phyloP scores from a whole-genome alignment of 179 eudicot species.

The Patellifolia procumbens region DNA sequence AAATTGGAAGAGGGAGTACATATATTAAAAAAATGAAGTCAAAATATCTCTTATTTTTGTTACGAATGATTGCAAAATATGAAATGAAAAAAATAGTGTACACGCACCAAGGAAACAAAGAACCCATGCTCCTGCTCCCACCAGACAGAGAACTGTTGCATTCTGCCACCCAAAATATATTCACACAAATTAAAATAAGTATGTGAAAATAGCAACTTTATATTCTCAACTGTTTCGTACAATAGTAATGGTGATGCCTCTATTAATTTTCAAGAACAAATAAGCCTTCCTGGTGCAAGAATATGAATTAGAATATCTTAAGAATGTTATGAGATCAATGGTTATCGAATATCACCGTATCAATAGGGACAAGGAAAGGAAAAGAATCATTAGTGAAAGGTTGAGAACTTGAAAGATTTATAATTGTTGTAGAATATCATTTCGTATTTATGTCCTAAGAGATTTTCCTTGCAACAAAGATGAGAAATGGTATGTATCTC shows the following conservation, averaged over 20 bases:
- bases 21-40: background rate
- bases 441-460: too few relatives aligned
- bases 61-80: background rate
- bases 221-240: background rate
- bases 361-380: too few relatives aligned
- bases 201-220: background rate
- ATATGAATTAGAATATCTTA: background rate
- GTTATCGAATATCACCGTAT: too few relatives aligned
- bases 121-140: slow-evolving; percentile 70
- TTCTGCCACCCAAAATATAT: slow-evolving; percentile 49
- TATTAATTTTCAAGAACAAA: background rate
- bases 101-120: slow-evolving; percentile 78
- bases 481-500: too few relatives aligned
- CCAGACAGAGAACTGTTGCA: slow-evolving; percentile 55
- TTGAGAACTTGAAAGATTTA: too few relatives aligned
- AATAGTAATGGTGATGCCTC: background rate
- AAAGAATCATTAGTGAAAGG: too few relatives aligned
- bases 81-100: background rate
- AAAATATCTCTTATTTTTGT: background rate
- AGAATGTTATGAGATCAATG: too few relatives aligned
- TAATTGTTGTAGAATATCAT: too few relatives aligned
- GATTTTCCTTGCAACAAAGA: too few relatives aligned
- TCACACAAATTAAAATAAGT: background rate
- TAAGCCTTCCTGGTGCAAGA: background rate
- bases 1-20: too few relatives aligned